Evolutionary conservation across 2,329 filamentous ascomycete genomes (phyloP).

Genomic region (Hypoxylon sp.): DNA sequence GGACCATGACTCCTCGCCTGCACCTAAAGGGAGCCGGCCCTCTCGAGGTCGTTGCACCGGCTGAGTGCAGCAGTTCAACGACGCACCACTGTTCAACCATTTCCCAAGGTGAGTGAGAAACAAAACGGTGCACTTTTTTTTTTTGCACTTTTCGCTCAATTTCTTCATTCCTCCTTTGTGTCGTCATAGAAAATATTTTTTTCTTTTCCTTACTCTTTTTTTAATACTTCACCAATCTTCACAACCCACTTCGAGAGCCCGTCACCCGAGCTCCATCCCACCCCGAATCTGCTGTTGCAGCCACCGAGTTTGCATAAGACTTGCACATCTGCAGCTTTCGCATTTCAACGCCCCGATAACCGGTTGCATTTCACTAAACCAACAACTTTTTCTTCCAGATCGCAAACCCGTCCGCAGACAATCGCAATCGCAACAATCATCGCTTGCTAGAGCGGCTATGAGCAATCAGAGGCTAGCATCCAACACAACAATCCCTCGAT

Average conservation of each 20-base stretch:
- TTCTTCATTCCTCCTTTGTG: not conserved
- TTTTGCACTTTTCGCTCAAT: slow-evolving; percentile 4
- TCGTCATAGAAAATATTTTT: not conserved
- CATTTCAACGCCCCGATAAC: slow-evolving; percentile 38
- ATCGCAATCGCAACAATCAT: slow-evolving; percentile 49
- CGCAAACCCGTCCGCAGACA: slow-evolving; percentile 47
- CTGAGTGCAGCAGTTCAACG: slow-evolving; percentile 30
- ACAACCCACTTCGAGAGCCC: slow-evolving; percentile 10
- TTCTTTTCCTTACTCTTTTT: not conserved
- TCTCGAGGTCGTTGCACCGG: slow-evolving; percentile 36
- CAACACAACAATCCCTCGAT: slow-evolving; percentile 44
- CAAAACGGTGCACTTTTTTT: not conserved
- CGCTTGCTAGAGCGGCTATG: slow-evolving; percentile 52
- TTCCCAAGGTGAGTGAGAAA: slow-evolving; percentile 27
- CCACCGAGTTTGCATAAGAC: slow-evolving; percentile 23
- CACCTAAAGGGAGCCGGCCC: slow-evolving; percentile 39
- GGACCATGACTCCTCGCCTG: slow-evolving; percentile 40
- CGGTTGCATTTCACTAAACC: slow-evolving; percentile 42
- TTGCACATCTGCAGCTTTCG: slow-evolving; percentile 11
- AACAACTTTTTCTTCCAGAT: slow-evolving; percentile 42
- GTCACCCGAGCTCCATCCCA: slow-evolving; percentile 27
- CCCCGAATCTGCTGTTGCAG: slow-evolving; percentile 18
- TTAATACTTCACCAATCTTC: slow-evolving; percentile 2
- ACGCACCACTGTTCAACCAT: slow-evolving; percentile 30
- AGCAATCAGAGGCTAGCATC: slow-evolving; percentile 49